Conservation (phyloP, 352 stramenopile genomes). For the Salisapilia sapeloensis region DNA sequence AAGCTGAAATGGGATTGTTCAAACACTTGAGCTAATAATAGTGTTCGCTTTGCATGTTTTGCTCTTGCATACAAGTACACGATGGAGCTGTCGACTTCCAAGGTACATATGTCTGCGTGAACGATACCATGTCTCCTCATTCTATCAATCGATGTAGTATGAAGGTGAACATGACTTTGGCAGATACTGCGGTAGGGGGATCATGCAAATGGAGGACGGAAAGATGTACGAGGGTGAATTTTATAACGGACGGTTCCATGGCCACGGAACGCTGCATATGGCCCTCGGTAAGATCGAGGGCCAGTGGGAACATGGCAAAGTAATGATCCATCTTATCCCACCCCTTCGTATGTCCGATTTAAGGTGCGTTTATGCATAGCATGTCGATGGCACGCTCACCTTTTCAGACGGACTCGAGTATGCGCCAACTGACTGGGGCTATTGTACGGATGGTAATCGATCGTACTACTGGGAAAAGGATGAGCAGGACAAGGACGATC, state of each 20-base stretch:
- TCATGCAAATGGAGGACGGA: slow-evolving; percentile 34
- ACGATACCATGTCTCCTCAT: too few relatives aligned
- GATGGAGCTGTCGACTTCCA: too few relatives aligned
- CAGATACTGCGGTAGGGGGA: slow-evolving; percentile 33
- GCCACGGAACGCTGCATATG: slow-evolving; percentile 53
- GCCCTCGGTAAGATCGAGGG: slow-evolving; percentile 46
- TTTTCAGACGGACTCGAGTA: slow-evolving; percentile 67
- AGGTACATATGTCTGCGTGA: too few relatives aligned
- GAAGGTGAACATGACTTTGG: slow-evolving; percentile 36
- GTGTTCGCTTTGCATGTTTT: too few relatives aligned
- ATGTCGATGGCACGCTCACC: slow-evolving; percentile 58
- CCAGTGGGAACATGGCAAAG: slow-evolving; percentile 48
- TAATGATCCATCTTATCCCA: slow-evolving; percentile 5
- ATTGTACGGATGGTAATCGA: slow-evolving; percentile 40
- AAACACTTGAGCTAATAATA: too few relatives aligned
- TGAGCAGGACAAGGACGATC: too few relatives aligned
- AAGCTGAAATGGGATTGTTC: too few relatives aligned
- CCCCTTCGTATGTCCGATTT: neutral
- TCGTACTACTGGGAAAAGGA: slow-evolving; percentile 56
- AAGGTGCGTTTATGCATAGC: slow-evolving; percentile 7
- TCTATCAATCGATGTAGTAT: too few relatives aligned
- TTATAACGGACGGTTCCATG: slow-evolving; percentile 63
- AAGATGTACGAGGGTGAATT: slow-evolving; percentile 72
- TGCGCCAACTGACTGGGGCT: slow-evolving; percentile 31
- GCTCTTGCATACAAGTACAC: too few relatives aligned